A percentile compares a stretch with the other conserved stretches of the same genome.
phyloP scores from a whole-genome alignment of 2,329 filamentous ascomycete species.

The Rhynchosporium agropyri region DNA sequence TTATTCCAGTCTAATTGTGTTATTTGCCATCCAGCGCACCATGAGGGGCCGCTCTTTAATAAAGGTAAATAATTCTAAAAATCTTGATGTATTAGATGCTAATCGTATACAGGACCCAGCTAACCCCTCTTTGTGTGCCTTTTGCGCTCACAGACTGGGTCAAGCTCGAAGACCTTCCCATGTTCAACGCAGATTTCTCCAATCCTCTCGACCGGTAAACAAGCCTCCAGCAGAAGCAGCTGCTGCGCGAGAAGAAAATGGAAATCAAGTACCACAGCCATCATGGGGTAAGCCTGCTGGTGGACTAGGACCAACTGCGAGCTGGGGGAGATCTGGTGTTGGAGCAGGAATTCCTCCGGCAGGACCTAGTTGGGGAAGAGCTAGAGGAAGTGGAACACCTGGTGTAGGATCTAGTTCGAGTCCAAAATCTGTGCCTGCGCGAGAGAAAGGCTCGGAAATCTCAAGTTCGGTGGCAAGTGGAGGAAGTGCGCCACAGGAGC shows the following conservation, averaged over 20 bases:
- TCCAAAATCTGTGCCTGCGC: not conserved
- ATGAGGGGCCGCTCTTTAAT: constrained; percentile 41
- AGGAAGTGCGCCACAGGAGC: not conserved
- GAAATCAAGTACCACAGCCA: constrained; percentile 16
- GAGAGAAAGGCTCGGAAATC: not conserved
- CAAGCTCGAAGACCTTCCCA: constrained; percentile 38
- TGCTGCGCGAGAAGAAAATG: constrained; percentile 26
- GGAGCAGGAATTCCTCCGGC: constrained; percentile 16
- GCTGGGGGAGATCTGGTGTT: constrained; percentile 29
- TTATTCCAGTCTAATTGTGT: constrained; percentile 8
- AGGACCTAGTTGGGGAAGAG: constrained; percentile 18
- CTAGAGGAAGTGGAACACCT: constrained; percentile 1
- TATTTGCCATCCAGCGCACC: constrained; percentile 26
- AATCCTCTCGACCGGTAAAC: constrained; percentile 37
- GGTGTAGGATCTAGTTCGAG: not conserved
- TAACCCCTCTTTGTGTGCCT: constrained; percentile 40
- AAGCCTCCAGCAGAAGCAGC: constrained; percentile 34
- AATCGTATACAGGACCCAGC: constrained; percentile 35
- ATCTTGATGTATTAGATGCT: constrained; percentile 11
- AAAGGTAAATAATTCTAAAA: constrained; percentile 28
- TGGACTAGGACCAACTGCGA: constrained; percentile 18
- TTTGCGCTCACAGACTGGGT: constrained; percentile 42
- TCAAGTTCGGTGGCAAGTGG: not conserved
- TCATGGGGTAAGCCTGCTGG: constrained; percentile 26
- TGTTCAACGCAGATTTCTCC: constrained; percentile 41